Conservation (phyloP, 345 rosid species). For the Jatropha curcas region DNA sequence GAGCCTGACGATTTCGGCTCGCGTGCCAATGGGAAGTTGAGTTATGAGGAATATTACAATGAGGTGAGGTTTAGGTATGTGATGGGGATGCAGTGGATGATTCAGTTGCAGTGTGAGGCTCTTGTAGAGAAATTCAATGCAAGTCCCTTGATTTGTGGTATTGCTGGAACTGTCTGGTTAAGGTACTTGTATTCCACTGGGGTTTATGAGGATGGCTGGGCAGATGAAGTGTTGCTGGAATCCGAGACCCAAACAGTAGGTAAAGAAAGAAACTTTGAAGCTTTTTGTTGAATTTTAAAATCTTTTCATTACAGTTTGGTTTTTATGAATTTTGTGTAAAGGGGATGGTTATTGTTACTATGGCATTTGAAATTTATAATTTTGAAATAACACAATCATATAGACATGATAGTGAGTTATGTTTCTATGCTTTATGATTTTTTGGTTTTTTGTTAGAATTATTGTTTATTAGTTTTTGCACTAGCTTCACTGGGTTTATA, state of each 20-base stretch:
- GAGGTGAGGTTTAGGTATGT: slow-evolving; percentile 74
- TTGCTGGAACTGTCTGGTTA: slow-evolving; percentile 56
- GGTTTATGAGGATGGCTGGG: slow-evolving; percentile 58
- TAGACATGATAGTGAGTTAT: neutral
- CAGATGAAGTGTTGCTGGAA: slow-evolving; percentile 47
- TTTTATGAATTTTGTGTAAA: neutral
- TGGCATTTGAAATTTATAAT: neutral
- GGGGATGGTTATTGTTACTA: neutral
- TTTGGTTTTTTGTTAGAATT: neutral
- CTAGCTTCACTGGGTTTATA: neutral
- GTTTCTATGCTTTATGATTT: neutral
- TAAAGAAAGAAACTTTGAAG: slow-evolving; percentile 1
- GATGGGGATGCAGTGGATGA: slow-evolving; percentile 63
- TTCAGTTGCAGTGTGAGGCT: slow-evolving; percentile 72
- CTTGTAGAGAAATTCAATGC: slow-evolving; percentile 56
- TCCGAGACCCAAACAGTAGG: slow-evolving; percentile 56
- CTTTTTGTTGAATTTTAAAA: neutral
- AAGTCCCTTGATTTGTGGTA: slow-evolving; percentile 62
- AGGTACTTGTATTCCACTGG: slow-evolving; percentile 51
- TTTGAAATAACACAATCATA: neutral
- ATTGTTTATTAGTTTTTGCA: too few species aligned
- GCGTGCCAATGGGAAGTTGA: slow-evolving; percentile 18
- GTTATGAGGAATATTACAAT: slow-evolving; percentile 53
- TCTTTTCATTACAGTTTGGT: neutral
- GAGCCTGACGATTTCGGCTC: slow-evolving; percentile 57